phyloP scores from a whole-genome alignment of 2,329 filamentous ascomycete species.

The Talaromyces sp. region DNA sequence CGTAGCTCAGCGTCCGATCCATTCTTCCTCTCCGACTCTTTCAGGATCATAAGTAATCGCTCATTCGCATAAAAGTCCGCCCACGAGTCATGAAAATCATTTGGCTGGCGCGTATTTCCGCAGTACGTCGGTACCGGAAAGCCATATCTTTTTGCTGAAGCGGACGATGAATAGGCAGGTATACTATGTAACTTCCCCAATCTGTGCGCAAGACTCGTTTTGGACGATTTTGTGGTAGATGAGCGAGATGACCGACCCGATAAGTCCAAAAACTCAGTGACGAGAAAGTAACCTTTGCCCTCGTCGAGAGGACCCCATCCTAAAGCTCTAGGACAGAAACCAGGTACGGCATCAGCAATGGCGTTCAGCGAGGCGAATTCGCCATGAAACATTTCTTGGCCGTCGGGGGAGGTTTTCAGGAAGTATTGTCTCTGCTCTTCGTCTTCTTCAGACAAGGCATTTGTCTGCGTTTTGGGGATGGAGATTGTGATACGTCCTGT shows the following conservation, averaged over 20 bases:
- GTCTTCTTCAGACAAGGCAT: conserved; percentile 4
- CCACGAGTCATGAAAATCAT: conserved; percentile 70
- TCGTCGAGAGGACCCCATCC: conserved; percentile 62
- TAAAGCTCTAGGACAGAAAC: conserved; percentile 71
- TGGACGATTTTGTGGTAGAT: conserved; percentile 36
- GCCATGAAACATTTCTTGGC: conserved; percentile 51
- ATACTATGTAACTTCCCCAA: conserved; percentile 75
- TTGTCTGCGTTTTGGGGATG: conserved; percentile 4
- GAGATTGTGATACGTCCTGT: conserved; percentile 40
- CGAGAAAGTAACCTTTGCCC: conserved; percentile 49
- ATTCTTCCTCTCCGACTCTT: conserved; percentile 57
- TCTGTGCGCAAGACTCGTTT: conserved; percentile 65
- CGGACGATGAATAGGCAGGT: conserved; percentile 55
- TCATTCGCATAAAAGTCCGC: conserved; percentile 80
- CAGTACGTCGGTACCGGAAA: conserved; percentile 85
- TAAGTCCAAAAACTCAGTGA: conserved; percentile 77
- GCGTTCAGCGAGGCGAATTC: conserved; percentile 83
- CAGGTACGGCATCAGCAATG: conserved; percentile 67
- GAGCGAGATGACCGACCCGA: conserved; percentile 35
- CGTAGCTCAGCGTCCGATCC: conserved; percentile 62
- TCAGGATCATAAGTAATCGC: conserved; percentile 64
- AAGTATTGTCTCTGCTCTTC: conserved; percentile 37
- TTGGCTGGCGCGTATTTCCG: conserved; percentile 78
- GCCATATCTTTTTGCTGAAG: conserved; percentile 58
- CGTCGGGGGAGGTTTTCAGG: conserved; percentile 37